Base-by-base conservation (phyloP, 1,284 basidiomycete genomes). In the Rhodotorula mucilaginosa region DNA sequence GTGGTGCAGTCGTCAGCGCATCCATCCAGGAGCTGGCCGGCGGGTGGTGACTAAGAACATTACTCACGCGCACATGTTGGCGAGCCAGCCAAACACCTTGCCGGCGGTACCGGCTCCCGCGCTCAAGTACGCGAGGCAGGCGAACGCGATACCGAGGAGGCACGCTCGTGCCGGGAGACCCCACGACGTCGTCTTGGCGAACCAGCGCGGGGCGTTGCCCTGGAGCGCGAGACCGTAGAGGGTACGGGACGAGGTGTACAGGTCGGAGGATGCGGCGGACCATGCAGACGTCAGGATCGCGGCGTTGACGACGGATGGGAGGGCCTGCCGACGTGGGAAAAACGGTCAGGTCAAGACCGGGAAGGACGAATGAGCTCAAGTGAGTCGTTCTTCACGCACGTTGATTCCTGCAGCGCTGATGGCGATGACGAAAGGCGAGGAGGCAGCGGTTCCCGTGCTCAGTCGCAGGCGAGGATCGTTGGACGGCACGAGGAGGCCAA, bases 401-500 rank as follows among this genome's bases (percentile, higher is more conserved):
- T 71, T 75, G 69, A 77, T 72, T 39, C 76, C 74, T 26, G 71
- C 60, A 44, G 67, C 65, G 39, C 73, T 69, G 70, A 77, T 75
- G 57, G 72, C 74, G 29, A 77, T 73, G 56, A 76, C 65, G 52
- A 61, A 77, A 5, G 76, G 76, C 13, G 77, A 75, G 10, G 74
- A 64, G 5, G 77, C 75, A 31, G 72, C 70, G 18, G 65, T 75
- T 10, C 71, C 69, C 34, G 67, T 60, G 21, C 65, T 61, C 23
- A 89, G 82, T 72, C 85, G 81, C 34, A 93, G 85, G n/a, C 84
- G 80, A 0, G 81, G 78, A 65, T 88, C 83, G 78, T 86, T 87
- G 56, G 86, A 90, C 2, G 90, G 87, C 7, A 91, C 90, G 63
- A 93, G 85, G 34, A 93, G 82, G 61, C 91, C 91, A 18, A 74